Percentiles rank a stretch among this genome's conserved stretches.
Evolutionary conservation across 345 rosid species (phyloP).

Genomic region (Populus nigra): DNA sequence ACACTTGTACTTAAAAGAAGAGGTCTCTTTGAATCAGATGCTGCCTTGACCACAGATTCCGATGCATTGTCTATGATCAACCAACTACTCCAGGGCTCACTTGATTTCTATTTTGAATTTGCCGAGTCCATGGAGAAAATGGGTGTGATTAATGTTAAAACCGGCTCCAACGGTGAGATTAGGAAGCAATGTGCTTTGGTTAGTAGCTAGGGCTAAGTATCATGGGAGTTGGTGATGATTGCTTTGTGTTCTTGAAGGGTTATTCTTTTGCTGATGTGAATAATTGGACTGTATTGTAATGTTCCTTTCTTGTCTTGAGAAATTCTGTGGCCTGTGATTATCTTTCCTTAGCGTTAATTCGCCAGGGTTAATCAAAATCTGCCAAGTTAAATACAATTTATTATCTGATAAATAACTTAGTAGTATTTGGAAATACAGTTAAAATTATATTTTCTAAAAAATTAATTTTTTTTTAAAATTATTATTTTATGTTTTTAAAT

Average conservation of each 20-base stretch:
- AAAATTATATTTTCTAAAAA: fast-evolving
- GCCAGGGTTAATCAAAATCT: neutral
- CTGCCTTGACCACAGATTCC: constrained; percentile 54
- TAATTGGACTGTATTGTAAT: neutral
- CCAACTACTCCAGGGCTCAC: constrained; percentile 47
- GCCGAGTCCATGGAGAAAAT: constrained; percentile 70
- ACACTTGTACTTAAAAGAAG: constrained; percentile 48
- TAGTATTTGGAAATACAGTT: too few species aligned
- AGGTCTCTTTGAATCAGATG: constrained; percentile 68
- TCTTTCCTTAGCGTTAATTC: too few species aligned
- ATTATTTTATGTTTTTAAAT: too few species aligned
- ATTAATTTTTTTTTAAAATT: too few species aligned
- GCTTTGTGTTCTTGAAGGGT: too few species aligned
- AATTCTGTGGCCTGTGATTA: too few species aligned
- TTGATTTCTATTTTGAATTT: constrained; percentile 48
- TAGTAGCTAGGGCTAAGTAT: constrained; percentile 29
- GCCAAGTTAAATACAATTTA: neutral
- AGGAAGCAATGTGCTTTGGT: constrained; percentile 68
- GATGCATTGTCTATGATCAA: constrained; percentile 40
- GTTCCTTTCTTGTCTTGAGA: neutral
- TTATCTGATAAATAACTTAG: neutral
- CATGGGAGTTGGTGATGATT: fast-evolving
- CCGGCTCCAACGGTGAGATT: constrained; percentile 61
- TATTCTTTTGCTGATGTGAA: neutral
- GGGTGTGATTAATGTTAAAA: constrained; percentile 58